Evolutionary conservation across 352 stramenopile species (phyloP), one percentile per base, ranked within the genome.

Genomic region (Pythium scleroteichum): DNA sequence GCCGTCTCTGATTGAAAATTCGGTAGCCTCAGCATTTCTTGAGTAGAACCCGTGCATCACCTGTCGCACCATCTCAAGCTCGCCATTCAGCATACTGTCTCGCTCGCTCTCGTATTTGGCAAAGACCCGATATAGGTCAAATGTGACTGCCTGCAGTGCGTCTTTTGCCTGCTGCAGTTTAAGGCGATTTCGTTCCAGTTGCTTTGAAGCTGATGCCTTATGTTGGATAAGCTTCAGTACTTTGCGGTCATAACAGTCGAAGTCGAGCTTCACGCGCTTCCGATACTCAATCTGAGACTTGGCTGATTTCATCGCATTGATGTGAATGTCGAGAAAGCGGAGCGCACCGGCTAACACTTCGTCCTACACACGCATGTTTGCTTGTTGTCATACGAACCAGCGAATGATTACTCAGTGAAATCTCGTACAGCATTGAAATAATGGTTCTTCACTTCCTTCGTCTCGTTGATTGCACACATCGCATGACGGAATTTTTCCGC

Each of bases 21-120:
- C 71, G 10, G 79, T 92, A 12, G 77, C 82, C 12, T 87, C 76
- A 2, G 79, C 76, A 54, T 89, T 92, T 60, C 85, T 88, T 32
- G 77, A 58, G 53, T 92, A 89, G 61, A 91, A 92, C 35, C 74
- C 80, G 58, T 90, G 71, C 82, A 92, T 89, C 16, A 89, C 80
- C 55, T 92, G 82, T 26, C 79, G 78, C 63, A 90, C 82, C 82
- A 90, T 88, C 59, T 88, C 80, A 26, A 90, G 72, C 59, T 92
- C 79, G n/a, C 76, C 79, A 40, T 87, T 87, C 3, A 89, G 69
- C 80, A 92, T 89, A 23, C 76, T 81, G 56, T 90, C 76, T 4
- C 78, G 78, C 56, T 88, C 79, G 58, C 79, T 86, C 55, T 90
- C 77, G 59, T 90, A 90, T 44, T 92, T 92, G 47, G 79, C 79